Base-by-base conservation (phyloP, 352 stramenopile species). In the Pythium sp. region DNA sequence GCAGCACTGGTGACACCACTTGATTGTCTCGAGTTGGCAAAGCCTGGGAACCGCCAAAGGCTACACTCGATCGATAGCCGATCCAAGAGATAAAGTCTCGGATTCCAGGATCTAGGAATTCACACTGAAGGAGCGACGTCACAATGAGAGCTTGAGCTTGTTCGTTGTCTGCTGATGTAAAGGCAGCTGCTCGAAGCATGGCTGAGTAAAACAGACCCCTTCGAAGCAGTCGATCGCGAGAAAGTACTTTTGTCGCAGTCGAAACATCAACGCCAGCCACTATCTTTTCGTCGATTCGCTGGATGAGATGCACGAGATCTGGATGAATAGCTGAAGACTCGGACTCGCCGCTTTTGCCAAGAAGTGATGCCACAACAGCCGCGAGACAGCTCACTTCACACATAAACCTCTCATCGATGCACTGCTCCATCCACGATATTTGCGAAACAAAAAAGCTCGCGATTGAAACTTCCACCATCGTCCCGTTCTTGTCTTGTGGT, bases 1-100 rank as follows among this genome's bases (percentile, higher is more conserved):
- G 2, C 43, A 51, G 18, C 18, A 11, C 43, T 51, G 2, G 11
- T 51, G 49, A 9, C 24, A 15, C 58, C 24, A 20, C 14, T n/a
- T 53, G 57, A 14, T n/a, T 53, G n/a, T 34, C 28, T 59, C 11
- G 30, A n/a, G 15, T 7, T 11, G 15, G 7, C 28, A 7, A 36
- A 5, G n/a, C 1, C 34, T 63, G 57, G 34, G 57, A 53, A 63
- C 22, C 36, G 34, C 12, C 34, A 32, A 22, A 9, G 5, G 18
- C 26, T 26, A 46, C 18, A 22, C 30, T 57, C 41, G 53, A 62
- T n/a, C 63, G 63, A 32, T 36, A 58, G 12, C 12, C 63, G 18
- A 68, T 24, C 63, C 63, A 68, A 6, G 54, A 26, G 20, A 71
- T 5, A 14, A 62, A 66, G 32, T 36, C 58, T 41, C 65, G 65